Evolutionary conservation across 805 yeast species (phyloP).

Genomic region (Kurtzmaniella cleridarum): DNA sequence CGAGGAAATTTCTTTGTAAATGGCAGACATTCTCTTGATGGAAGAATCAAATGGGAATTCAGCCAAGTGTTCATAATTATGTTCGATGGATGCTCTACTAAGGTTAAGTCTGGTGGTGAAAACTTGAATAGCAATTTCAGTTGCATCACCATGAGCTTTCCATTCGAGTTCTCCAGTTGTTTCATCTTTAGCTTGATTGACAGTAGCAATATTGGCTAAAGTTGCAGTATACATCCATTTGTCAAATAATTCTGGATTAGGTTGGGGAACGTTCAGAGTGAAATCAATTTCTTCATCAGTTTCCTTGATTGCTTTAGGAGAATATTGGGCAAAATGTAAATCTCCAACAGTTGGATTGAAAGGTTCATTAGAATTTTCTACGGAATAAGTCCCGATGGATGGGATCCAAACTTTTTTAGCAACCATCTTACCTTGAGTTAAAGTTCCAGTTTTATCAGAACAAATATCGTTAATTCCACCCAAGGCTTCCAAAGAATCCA

Average conservation of each 20-base stretch:
- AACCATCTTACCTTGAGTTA: slow-evolving; percentile 77
- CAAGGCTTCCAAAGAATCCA: slow-evolving; percentile 72
- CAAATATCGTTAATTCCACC: slow-evolving; percentile 79
- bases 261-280: slow-evolving; percentile 11
- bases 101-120: slow-evolving; percentile 22
- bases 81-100: slow-evolving; percentile 12
- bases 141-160: slow-evolving; percentile 55
- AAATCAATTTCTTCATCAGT: slow-evolving; percentile 33
- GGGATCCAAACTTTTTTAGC: slow-evolving; percentile 69
- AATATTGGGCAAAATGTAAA: slow-evolving; percentile 25
- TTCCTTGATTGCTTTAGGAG: slow-evolving; percentile 33
- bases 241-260: slow-evolving; percentile 22
- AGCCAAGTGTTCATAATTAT: slow-evolving; percentile 14
- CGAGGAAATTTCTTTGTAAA: slow-evolving; percentile 12
- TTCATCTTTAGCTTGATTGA: slow-evolving; percentile 41
- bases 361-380: slow-evolving; percentile 53
- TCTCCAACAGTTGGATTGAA: slow-evolving; percentile 60
- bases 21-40: slow-evolving; percentile 26
- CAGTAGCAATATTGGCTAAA: slow-evolving; percentile 73
- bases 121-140: slow-evolving; percentile 31
- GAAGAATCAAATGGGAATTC: slow-evolving; percentile 31
- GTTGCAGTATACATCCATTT: slow-evolving; percentile 64
- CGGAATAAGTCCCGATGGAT: slow-evolving; percentile 49
- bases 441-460: slow-evolving; percentile 79
- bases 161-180: slow-evolving; percentile 45